Evolutionary conservation across 108 stramenopile genomes (phyloP).

Genomic region (Cyclotella baltica): DNA sequence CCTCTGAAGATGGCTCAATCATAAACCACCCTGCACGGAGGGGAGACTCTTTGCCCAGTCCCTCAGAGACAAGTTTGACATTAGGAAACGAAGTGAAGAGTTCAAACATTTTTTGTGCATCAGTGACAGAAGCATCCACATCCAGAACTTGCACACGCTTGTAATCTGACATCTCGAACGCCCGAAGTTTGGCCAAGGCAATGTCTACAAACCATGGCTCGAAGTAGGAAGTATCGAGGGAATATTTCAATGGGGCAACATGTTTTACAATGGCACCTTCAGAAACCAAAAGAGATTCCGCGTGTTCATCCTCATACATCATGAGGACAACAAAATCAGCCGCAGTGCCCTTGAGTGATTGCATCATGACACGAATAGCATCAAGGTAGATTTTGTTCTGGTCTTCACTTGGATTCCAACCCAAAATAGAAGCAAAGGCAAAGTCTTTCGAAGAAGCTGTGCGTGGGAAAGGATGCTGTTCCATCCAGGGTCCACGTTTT

Average conservation of each 20-base stretch:
- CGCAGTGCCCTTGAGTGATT: slow-evolving; percentile 1
- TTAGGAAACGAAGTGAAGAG: slow-evolving; percentile 6
- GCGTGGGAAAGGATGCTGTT: slow-evolving; percentile 7
- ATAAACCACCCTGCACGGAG: slow-evolving; percentile 31
- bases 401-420: slow-evolving; percentile 10
- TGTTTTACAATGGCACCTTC: neutral
- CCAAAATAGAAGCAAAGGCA: slow-evolving; percentile 17
- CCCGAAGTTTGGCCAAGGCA: neutral
- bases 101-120: neutral
- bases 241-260: neutral
- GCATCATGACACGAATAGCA: slow-evolving; percentile 15
- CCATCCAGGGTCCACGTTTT: slow-evolving; percentile 3
- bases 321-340: too few relatives aligned
- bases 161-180: slow-evolving; percentile 13
- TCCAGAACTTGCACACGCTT: slow-evolving; percentile 13
- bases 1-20: slow-evolving; percentile 9
- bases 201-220: slow-evolving; percentile 10
- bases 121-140: slow-evolving; percentile 14
- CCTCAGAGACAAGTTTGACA: slow-evolving; percentile 18
- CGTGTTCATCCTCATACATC: neutral
- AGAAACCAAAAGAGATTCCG: neutral
- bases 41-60: slow-evolving; percentile 20
- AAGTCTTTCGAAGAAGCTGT: neutral
- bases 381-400: slow-evolving; percentile 18
- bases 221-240: neutral